A percentile compares a stretch with the other conserved stretches of the same genome.
phyloP scores from a whole-genome alignment of 192 early-diverging fungal species.

The Gamsiella multidivaricata region DNA sequence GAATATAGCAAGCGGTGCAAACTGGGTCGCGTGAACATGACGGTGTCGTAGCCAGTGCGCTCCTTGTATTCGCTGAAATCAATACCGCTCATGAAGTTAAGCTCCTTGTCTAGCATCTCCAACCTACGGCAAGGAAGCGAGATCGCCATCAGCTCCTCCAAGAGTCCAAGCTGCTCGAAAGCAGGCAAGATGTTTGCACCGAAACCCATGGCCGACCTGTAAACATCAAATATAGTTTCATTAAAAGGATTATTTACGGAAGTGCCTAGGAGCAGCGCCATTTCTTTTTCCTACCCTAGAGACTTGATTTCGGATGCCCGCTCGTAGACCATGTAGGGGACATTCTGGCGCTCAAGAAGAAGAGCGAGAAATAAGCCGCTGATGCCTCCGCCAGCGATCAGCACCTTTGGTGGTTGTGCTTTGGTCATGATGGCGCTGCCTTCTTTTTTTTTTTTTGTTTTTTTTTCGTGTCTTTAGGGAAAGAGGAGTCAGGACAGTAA shows the following conservation, averaged over 20 bases:
- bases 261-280: too few relatives aligned
- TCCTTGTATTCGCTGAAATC: not conserved
- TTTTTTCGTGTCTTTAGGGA: too few relatives aligned
- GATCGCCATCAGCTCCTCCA: not conserved
- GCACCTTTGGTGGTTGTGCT: not conserved
- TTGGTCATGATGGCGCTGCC: too few relatives aligned
- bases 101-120: not conserved
- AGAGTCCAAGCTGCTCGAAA: conserved; percentile 8
- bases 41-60: conserved; percentile 5
- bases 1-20: conserved; percentile 9
- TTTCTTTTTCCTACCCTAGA: conserved; percentile 8
- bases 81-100: not conserved
- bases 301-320: conserved; percentile 11
- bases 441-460: too few relatives aligned
- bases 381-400: conserved; percentile 17
- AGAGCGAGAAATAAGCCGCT: conserved; percentile 5
- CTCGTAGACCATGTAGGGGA: conserved; percentile 23
- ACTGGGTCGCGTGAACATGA: conserved; percentile 8
- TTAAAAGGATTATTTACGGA: not conserved
- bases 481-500: too few relatives aligned
- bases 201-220: conserved; percentile 11
- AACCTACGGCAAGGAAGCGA: not conserved
- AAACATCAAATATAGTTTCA: not conserved
- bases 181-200: conserved; percentile 17
- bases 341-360: conserved; percentile 1